phyloP scores from a whole-genome alignment of 805 yeast genomes.

The Wickerhamiella parazyma region DNA sequence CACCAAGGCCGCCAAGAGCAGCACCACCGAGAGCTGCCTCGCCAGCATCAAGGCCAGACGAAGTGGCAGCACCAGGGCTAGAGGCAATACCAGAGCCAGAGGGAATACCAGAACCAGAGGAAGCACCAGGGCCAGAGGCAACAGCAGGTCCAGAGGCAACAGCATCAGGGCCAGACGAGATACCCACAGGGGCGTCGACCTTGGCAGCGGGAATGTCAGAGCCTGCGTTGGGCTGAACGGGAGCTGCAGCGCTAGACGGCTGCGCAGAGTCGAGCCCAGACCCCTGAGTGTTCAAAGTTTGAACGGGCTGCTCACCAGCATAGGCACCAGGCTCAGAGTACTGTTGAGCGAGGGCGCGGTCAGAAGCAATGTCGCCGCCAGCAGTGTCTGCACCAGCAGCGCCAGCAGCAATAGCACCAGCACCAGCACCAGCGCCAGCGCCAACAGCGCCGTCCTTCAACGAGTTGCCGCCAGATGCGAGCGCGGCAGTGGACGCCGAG shows the following conservation, averaged over 20 bases:
- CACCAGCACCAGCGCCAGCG: neutral
- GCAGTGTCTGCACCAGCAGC: neutral
- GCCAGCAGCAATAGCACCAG: slow-evolving; percentile 3
- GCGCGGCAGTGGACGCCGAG: slow-evolving; percentile 4
- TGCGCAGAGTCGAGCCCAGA: too few relatives aligned
- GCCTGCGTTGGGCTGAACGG: too few relatives aligned
- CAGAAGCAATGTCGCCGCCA: slow-evolving; percentile 7
- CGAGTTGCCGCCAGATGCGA: neutral
- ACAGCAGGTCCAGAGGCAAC: slow-evolving; percentile 8
- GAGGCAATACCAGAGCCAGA: slow-evolving; percentile 2
- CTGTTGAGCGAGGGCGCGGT: slow-evolving; percentile 1
- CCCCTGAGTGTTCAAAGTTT: neutral
- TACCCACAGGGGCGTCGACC: slow-evolving; percentile 11
- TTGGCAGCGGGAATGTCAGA: neutral
- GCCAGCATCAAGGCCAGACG: slow-evolving; percentile 2
- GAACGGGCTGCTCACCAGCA: neutral
- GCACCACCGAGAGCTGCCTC: neutral
- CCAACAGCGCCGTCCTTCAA: neutral
- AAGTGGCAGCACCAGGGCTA: slow-evolving; percentile 6
- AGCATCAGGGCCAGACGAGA: too few relatives aligned
- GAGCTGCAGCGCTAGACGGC: too few relatives aligned
- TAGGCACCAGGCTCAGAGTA: neutral
- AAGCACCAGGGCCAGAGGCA: neutral
- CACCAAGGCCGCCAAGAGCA: neutral
- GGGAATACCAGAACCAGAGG: slow-evolving; percentile 4